A percentile compares a stretch with the other conserved stretches of the same genome.
phyloP scores from a whole-genome alignment of 2,329 filamentous ascomycete species.

The Trichoderma sp. region DNA sequence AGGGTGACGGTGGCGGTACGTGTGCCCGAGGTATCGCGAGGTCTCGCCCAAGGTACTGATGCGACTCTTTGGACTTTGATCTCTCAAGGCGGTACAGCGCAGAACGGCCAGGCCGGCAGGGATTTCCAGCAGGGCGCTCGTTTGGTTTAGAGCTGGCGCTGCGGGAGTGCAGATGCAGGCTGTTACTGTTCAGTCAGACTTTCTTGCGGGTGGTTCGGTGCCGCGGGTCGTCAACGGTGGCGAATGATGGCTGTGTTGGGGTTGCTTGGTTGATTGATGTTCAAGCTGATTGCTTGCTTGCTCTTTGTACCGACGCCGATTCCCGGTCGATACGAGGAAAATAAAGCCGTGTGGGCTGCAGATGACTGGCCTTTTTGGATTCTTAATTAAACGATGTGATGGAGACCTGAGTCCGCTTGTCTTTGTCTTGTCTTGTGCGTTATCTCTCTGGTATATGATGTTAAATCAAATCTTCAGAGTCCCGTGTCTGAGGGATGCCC shows the following conservation, averaged over 20 bases:
- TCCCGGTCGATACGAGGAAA: not conserved
- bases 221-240: constrained; percentile 5
- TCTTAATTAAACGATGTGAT: not conserved
- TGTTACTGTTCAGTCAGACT: not conserved
- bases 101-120: constrained; percentile 34
- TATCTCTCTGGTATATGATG: not conserved
- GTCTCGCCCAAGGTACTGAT: too few species aligned
- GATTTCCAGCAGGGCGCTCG: constrained; percentile 30
- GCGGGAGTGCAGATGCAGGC: not conserved
- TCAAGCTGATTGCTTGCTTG: not conserved
- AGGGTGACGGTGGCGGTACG: constrained; percentile 28
- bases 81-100: not conserved
- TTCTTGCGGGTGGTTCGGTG: constrained; percentile 4
- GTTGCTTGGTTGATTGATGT: not conserved
- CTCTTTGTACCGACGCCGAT: not conserved
- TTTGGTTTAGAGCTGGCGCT: constrained; percentile 33
- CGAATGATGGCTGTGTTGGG: constrained; percentile 21
- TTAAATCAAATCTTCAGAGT: not conserved
- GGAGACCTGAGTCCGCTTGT: not conserved
- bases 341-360: not conserved
- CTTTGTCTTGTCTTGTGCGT: not conserved
- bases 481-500: constrained; percentile 20
- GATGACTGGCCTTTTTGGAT: constrained; percentile 28
- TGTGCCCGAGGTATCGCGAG: not conserved
- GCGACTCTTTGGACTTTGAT: too few species aligned